These are phyloP conservation scores for Irpex lacteus DNA, from an alignment of 1,284 basidiomycete species.

Conservation along the genomic window DNA sequence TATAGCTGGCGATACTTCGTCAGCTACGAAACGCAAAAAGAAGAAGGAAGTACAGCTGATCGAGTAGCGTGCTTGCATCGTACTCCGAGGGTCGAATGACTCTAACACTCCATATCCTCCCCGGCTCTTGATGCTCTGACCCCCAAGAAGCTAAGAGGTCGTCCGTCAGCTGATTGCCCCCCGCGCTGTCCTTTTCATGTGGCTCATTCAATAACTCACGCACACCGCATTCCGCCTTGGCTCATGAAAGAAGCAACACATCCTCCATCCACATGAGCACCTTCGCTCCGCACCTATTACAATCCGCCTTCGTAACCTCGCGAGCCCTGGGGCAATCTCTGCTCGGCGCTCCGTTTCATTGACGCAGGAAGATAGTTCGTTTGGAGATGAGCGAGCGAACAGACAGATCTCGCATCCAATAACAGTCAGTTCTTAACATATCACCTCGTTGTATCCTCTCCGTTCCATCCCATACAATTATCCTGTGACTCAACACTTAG, in stretches of 20 bases:
- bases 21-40: conserved; percentile 24
- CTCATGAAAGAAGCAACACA: neutral
- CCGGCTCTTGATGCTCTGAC: no score
- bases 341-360: neutral
- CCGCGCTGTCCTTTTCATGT: neutral
- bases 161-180: neutral
- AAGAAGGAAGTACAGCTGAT: conserved; percentile 8
- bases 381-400: neutral
- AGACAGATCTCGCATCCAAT: neutral
- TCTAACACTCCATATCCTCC: no score
- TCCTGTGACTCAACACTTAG: neutral
- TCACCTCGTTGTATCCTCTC: neutral
- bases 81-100: neutral
- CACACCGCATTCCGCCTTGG: neutral
- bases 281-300: neutral
- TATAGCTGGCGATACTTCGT: conserved; percentile 15
- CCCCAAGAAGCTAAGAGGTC: no score
- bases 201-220: neutral
- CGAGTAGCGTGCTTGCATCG: neutral
- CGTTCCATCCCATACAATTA: neutral
- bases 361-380: neutral
- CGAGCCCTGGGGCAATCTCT: no score
- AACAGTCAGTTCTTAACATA: neutral
- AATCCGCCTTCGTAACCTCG: no score
- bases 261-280: neutral